Conservation (phyloP, 2,329 filamentous ascomycete genomes). For the Fusarium caatingaense region DNA sequence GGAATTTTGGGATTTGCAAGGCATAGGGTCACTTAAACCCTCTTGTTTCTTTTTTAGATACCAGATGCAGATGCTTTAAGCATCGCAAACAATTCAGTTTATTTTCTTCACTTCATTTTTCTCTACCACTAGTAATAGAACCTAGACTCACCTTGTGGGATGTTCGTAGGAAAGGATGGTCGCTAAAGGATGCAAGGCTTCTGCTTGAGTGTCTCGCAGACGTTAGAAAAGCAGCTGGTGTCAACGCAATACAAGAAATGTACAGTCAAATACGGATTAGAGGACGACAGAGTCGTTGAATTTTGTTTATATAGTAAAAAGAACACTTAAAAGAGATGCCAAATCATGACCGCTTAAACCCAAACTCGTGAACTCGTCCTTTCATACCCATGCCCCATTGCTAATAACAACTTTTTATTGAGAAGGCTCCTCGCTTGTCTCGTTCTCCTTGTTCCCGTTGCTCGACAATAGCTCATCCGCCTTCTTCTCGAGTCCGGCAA, state of each 20-base stretch:
- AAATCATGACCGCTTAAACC: constrained; percentile 43
- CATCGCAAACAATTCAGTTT: constrained; percentile 24
- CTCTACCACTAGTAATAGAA: too few species aligned
- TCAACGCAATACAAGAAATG: neutral
- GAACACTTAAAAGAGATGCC: constrained; percentile 31
- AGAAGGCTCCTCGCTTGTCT: constrained; percentile 12
- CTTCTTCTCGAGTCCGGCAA: constrained; percentile 40
- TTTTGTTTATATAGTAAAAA: constrained; percentile 22
- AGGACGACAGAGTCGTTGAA: neutral
- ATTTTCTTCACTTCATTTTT: neutral
- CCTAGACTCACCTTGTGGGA: neutral
- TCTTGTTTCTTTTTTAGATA: constrained; percentile 45
- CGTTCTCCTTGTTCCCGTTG: constrained; percentile 34
- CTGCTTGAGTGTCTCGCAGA: neutral
- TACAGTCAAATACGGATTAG: neutral
- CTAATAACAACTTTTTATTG: constrained; percentile 25
- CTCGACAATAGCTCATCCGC: constrained; percentile 23
- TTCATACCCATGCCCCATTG: constrained; percentile 30
- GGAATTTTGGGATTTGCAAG: constrained; percentile 34
- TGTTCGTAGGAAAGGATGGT: too few species aligned
- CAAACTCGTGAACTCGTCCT: constrained; percentile 40
- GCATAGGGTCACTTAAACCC: constrained; percentile 22
- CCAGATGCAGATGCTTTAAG: constrained; percentile 38
- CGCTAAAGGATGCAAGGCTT: neutral
- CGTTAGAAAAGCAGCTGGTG: neutral